Evolutionary conservation across 495 filamentous ascomycete species (phyloP).

Genomic region (Aspergillus bertholletiae): DNA sequence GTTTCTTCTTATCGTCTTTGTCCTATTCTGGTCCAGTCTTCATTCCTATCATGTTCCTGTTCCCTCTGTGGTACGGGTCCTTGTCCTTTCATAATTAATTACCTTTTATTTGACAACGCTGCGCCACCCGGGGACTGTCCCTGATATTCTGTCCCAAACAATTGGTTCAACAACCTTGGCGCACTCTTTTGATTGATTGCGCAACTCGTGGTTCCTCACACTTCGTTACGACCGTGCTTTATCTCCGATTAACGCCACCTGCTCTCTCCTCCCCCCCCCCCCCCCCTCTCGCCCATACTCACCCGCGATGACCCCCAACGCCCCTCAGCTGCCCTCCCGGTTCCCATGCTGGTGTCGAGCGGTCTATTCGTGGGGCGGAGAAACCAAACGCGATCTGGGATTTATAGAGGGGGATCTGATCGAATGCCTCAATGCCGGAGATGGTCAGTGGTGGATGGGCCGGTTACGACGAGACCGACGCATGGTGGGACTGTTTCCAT

Average conservation of each 20-base stretch:
- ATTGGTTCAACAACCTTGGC: not conserved
- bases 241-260: conserved; percentile 1
- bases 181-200: not conserved
- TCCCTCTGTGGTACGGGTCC: conserved; percentile 6
- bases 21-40: conserved; percentile 1
- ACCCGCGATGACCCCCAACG: conserved; percentile 51
- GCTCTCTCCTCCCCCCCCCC: too few species aligned
- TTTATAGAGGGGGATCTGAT: conserved; percentile 98
- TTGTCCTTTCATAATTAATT: conserved; percentile 12
- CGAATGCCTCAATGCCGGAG: conserved; percentile 95
- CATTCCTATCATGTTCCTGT: conserved; percentile 10
- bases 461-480: conserved; percentile 79
- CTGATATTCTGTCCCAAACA: not conserved
- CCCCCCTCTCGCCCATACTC: not conserved
- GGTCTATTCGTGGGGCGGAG: conserved; percentile 95
- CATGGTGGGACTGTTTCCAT: conserved; percentile 89
- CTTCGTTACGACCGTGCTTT: not conserved
- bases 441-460: conserved; percentile 98
- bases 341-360: conserved; percentile 97
- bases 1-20: not conserved
- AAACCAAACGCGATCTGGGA: conserved; percentile 90
- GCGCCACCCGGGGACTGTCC: not conserved
- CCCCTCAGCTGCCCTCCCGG: conserved; percentile 69
- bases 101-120: conserved; percentile 15
- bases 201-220: not conserved